Base-by-base conservation (phyloP, 106 monocot species). In the Platanthera zijinensis region DNA sequence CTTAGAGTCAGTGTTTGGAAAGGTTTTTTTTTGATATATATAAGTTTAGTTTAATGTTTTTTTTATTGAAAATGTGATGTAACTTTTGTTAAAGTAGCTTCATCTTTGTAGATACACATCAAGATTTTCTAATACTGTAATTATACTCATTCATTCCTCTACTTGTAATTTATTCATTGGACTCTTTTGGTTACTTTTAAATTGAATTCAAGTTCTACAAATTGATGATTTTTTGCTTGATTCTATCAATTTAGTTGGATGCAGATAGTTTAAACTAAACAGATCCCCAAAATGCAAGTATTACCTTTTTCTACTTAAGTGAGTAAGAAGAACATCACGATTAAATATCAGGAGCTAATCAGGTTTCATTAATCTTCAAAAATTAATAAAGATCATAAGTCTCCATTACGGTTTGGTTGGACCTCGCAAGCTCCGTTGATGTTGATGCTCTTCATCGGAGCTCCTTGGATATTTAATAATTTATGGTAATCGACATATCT, bases 1-100 rank as follows among this genome's bases (percentile, higher is more conserved):
- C 89, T 99, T 80, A 74, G 91, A 80, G 92, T 99, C 64, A 99
- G 99, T 85, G 99, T 99, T 72, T 99, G 99, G 99, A 88, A 92
- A 92, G 99, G 99, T 99, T 22, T 74, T 69, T 69, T 21, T 51
- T 69, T 52, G 45, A 21, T 52, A 22, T 9, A 51, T 17, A 14
- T 54, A 21, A 6, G 4, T 21, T 30, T 14, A 5, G 18, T 52
- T 28, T 52, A 13, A 52, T 52, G 17, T 19, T 19, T 66, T 66
- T 66, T 32, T 32, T 66, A 30, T 12, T 18, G 4, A 11, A 66
- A 32, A 32, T 39, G 28, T 66, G 7, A 30, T 66, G 66, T 66
- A 70, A 4, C 45, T 15, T 15, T 5, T 48, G 47, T 48, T 48
- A 17, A 7, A 53, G 8, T 14, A 47, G 5, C 17, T 70, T 70